Percentiles rank a stretch among this genome's conserved stretches.
Evolutionary conservation across 2,329 filamentous ascomycete genomes (phyloP).

Genomic region (Talaromyces rugulosus): DNA sequence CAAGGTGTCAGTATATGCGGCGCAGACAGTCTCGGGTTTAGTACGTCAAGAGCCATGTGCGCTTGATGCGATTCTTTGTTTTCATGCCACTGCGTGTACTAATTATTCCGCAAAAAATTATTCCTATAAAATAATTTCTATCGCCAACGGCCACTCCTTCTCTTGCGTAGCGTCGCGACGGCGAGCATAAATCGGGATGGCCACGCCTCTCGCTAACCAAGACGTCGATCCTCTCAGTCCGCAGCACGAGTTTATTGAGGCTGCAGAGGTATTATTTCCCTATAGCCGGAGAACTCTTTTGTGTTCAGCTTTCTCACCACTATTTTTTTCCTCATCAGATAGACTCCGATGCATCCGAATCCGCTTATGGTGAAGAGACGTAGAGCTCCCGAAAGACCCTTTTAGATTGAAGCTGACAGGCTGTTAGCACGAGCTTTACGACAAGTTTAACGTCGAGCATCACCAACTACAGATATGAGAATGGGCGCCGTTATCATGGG

Average conservation of each 20-base stretch:
- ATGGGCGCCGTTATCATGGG: conserved; percentile 18
- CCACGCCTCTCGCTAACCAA: neutral
- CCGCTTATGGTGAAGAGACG: conserved; percentile 10
- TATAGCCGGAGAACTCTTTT: neutral
- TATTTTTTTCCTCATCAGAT: neutral
- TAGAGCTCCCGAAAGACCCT: neutral
- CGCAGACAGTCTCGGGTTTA: neutral
- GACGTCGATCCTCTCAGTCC: neutral
- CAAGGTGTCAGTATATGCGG: neutral
- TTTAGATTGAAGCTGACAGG: neutral
- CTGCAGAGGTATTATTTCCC: conserved; percentile 4
- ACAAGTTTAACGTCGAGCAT: conserved; percentile 26
- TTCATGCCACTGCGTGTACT: neutral
- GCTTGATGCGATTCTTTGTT: neutral
- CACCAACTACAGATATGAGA: conserved; percentile 16
- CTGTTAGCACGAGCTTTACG: conserved; percentile 22
- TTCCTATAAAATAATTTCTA: neutral
- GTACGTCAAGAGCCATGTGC: neutral
- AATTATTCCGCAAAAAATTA: neutral
- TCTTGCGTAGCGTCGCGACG: neutral
- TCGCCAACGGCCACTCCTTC: neutral
- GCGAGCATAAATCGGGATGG: neutral
- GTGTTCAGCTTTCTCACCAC: neutral
- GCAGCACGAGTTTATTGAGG: conserved; percentile 6
- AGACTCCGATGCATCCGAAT: conserved; percentile 7